A percentile compares a stretch with the other conserved stretches of the same genome.
Conservation (phyloP, 176 grass and related monocot species). For the Thalia dealbata region DNA sequence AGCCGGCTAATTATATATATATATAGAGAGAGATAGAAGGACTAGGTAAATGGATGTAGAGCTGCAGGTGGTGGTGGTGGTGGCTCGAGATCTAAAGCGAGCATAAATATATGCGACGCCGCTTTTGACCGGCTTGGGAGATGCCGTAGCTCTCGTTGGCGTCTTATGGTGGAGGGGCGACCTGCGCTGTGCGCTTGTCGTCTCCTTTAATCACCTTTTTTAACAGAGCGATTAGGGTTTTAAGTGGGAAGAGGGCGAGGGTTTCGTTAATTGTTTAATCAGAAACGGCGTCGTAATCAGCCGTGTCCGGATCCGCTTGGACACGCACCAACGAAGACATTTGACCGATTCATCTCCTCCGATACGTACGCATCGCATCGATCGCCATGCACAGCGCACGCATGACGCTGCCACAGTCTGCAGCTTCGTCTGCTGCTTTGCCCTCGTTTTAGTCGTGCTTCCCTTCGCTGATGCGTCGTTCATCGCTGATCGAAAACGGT, state of each 20-base stretch:
- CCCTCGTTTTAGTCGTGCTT: too few species aligned
- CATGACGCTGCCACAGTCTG: too few species aligned
- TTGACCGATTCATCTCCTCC: neutral
- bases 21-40: too few species aligned
- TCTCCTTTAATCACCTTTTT: neutral
- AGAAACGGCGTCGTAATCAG: neutral
- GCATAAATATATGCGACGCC: neutral
- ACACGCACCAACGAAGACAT: neutral
- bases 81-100: slow-evolving; percentile 10
- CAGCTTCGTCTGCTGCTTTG: too few species aligned
- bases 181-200: neutral
- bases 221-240: neutral
- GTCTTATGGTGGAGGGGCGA: neutral
- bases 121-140: neutral
- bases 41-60: neutral
- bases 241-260: neutral
- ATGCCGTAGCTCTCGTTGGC: neutral
- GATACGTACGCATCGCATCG: too few species aligned
- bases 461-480: too few species aligned
- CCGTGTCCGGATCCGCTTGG: neutral
- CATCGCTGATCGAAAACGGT: too few species aligned
- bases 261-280: neutral
- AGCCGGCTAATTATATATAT: neutral
- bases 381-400: too few species aligned
- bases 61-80: neutral